Conservation (phyloP, 164 flowering plant species). For the Tinospora cordifolia region DNA sequence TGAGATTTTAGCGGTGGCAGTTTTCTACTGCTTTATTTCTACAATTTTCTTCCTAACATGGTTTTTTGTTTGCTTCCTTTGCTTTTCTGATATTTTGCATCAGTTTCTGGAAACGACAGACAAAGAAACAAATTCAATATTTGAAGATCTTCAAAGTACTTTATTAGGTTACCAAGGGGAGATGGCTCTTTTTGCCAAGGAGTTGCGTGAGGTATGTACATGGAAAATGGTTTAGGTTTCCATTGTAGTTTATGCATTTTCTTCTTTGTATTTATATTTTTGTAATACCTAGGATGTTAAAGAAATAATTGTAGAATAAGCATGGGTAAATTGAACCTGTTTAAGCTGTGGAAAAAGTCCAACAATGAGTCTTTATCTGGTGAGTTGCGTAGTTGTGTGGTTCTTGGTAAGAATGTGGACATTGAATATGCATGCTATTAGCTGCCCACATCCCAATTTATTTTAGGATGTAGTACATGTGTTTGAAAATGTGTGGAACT, state of each 20-base stretch:
- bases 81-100: neutral
- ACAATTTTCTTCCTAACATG: neutral
- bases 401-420: neutral
- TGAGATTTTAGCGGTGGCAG: neutral
- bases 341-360: neutral
- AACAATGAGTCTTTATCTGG: neutral
- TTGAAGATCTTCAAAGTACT: conserved; percentile 59
- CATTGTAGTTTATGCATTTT: neutral
- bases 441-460: neutral
- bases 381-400: neutral
- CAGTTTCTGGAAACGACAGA: conserved; percentile 56
- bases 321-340: neutral
- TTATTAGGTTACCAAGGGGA: conserved; percentile 75
- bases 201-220: conserved; percentile 69
- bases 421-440: neutral
- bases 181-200: conserved; percentile 69
- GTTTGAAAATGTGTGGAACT: neutral
- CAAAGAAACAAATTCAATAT: conserved; percentile 45
- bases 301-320: neutral
- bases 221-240: neutral
- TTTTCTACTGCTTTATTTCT: neutral
- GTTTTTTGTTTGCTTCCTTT: too few species aligned
- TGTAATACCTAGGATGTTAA: neutral
- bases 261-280: neutral
- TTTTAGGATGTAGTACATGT: neutral